phyloP scores from a whole-genome alignment of 176 grass and related monocot genomes.

The Zea luxurians region DNA sequence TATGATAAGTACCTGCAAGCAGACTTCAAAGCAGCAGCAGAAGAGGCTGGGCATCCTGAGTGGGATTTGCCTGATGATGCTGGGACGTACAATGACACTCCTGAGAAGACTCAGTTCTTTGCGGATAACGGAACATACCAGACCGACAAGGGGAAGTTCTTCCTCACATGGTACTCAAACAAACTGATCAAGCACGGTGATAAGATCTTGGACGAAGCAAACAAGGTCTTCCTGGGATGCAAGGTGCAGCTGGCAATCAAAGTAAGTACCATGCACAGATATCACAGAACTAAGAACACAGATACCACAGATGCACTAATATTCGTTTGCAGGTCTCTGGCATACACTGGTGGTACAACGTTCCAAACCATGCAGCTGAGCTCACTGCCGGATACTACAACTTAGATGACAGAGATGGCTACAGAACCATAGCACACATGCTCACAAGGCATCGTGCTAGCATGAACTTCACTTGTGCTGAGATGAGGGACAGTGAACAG shows the following conservation, averaged over 20 bases:
- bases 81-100: conserved; percentile 76
- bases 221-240: conserved; percentile 70
- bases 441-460: conserved; percentile 62
- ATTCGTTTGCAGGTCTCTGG: conserved; percentile 59
- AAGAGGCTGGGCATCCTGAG: conserved; percentile 66
- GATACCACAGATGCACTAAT: conserved; percentile 4
- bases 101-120: conserved; percentile 69
- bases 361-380: conserved; percentile 85
- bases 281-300: background rate
- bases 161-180: conserved; percentile 93
- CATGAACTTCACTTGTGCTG: conserved; percentile 90
- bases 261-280: conserved; percentile 48
- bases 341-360: conserved; percentile 88
- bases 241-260: conserved; percentile 73
- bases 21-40: conserved; percentile 64
- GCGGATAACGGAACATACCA: conserved; percentile 58
- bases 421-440: conserved; percentile 76
- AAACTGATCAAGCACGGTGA: conserved; percentile 81
- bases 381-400: conserved; percentile 87
- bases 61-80: conserved; percentile 82
- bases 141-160: conserved; percentile 69
- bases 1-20: conserved; percentile 75
- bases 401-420: conserved; percentile 71
- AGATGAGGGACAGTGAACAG: conserved; percentile 82
- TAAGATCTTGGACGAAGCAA: conserved; percentile 74